Evolutionary conservation across 768 basidiomycete genomes (phyloP), one percentile per base, ranked within the genome.

Genomic region (Lactarius evosmus): DNA sequence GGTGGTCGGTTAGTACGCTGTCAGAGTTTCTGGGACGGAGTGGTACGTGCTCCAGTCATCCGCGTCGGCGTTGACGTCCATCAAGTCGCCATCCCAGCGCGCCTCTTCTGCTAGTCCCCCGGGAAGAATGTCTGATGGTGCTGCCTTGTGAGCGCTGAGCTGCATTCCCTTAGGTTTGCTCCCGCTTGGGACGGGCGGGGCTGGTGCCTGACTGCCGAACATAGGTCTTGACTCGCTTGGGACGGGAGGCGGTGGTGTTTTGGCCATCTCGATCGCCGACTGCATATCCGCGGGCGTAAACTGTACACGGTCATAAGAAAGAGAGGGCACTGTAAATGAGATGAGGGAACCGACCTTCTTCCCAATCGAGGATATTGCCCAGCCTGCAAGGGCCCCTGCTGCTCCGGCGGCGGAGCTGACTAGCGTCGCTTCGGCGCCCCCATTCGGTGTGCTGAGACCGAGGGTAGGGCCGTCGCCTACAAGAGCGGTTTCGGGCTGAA

Each of bases 301-400:
- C 60, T 67, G 52, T 58, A 52, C 54, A 40, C 2, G 30, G 9
- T 22, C 22, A 30, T 30, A 44, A 25, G 29, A 33, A 2, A 55
- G 29, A 25, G n/a, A 40, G 32, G 36, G 19, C 2, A 54, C 17
- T 11, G 12, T 11, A 3, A 14, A 14, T 49, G 32, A 4, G 32
- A 51, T 14, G 5, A 19, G 9, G 55, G 44, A 16, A 60, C 76
- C 33, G 58, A 90, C 91, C 80, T 89, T 91, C 76, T 86, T 95
- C 30, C 90, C 87, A 0, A 98, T 70, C 0, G 91, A 94, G 4
- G 93, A 90, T 49, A 98, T 93, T 2, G 96, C 96, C 96, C 96
- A 98, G 7, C 95, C 93, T 16, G 96, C 95, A 3, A 99, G 77
- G 19, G 88, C 90, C 8, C 91, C 89, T 19, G 95, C 96, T 2